Base-by-base conservation (phyloP, 129 eudicot genomes). In the Artemisia argyi region DNA sequence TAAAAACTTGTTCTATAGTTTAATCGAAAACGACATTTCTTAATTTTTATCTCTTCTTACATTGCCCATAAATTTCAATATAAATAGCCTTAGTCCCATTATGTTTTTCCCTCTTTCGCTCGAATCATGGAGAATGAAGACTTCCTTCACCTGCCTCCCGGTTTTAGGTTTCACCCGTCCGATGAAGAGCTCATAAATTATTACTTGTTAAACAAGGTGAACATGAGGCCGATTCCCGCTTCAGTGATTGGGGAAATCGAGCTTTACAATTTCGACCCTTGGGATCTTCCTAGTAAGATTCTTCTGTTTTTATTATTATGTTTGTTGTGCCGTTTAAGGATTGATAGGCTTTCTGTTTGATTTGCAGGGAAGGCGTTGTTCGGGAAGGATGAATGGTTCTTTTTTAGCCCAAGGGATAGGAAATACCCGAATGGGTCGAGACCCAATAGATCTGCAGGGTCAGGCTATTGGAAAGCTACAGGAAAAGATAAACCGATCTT, bases 401-500 rank as follows among this genome's bases (percentile, higher is more conserved):
- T 88, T 71, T 85, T 83, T 57, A 88, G 82, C 17, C 96, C 91
- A 2, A 81, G 96, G 56, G 88, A 88, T 24, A 46, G 96, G 63
- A 88, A 85, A 69, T 88, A 88, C 58, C 91, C 91, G 2, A 85
- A 83, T 7, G 96, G 96, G 42, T 83, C 66, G 0, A 80, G 96
- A 66, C 96, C 96, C 1, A 85, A 84, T 13, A 75, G 91, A 47
- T 74, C 85, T 0, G 88, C 91, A 5, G 83, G 82, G 9, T 83
- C 96, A 0, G 91, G 89, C 0, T 89, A 72, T 61, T 89, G 96
- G 91, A 88, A 88, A 63, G 96, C 96, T 11, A 88, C 86, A 4
- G 91, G 89, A 2, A 85, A 77, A 13, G 96, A 88, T 57, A 83
- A 76, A 76, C 84, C 89, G 15, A 83, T 88, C 42, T 77, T 79